Base-by-base conservation (phyloP, 2,329 filamentous ascomycete species). In the Calonectria leucothoes region DNA sequence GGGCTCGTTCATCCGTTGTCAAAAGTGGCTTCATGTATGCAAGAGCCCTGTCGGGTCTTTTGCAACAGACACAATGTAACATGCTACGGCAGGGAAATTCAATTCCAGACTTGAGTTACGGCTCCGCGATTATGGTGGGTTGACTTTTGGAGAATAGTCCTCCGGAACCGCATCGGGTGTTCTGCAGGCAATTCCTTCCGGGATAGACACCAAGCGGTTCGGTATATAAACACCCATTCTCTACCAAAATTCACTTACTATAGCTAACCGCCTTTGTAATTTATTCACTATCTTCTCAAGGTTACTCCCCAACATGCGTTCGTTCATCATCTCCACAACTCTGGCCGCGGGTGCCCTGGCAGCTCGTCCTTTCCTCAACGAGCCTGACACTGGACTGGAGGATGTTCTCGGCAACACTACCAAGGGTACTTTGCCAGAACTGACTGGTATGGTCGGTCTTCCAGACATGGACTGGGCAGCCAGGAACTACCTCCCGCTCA, bases 381-480 rank as follows among this genome's bases (percentile, higher is more conserved):
- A 87, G 80, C 84, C 86, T 4, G 85, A 87, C 63, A 87, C 85
- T 2, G 86, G 85, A 31, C 83, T 87, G 39, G 81, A 84, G 10
- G 80, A 81, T 1, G 80, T 80, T 37, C 79, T 87, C 31, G 76
- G 78, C 37, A 75, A 82, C 71, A 75, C 84, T 11, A 51, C 81
- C 7, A 73, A 73, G 6, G 83, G 82, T 31, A 42, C 74, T 15
- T 80, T 89, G 33, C 85, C 87, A 6, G 79, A 84, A 49, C 80
- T 90, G 4, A 78, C 82, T 12, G 76, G 81, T 45, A 84, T 90
- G 33, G 82, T 87, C 8, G 87, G 87, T 17, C 83, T 90, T 12
- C 86, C 85, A 3, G 88, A 90, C 80, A 90, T 90, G 75, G 87
- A 90, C 33, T 89, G 83, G 80, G 86, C 86, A 1, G 88, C 88